Evolutionary conservation across 2,329 filamentous ascomycete species (phyloP), one percentile per base, ranked within the genome.

Genomic region (Saccharata proteae): DNA sequence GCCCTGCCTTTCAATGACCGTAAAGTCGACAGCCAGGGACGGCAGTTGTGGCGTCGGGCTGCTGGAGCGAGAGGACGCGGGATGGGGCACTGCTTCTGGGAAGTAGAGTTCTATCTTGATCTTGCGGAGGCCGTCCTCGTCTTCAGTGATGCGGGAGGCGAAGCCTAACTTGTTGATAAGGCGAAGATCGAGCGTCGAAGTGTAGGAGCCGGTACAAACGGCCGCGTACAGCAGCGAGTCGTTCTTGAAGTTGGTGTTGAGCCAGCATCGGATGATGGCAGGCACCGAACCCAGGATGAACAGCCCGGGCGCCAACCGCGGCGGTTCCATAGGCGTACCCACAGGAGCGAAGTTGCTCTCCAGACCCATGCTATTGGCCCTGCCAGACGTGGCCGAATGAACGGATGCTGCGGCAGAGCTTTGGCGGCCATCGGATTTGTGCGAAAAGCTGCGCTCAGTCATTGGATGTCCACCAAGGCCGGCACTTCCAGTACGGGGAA

Each of bases 251-350:
- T 83, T 78, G 20, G 77, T 80, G 16, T 82, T 88, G 44, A 96
- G 66, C 86, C 90, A 96, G 61, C 90, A 98, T 38, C 90, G 79
- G 35, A 96, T 82, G 42, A 98, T 93, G 17, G 85, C 83, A 5
- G 90, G 90, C 5, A 93, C 85, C 5, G 86, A 80, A 9, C 88
- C 85, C 11, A 94, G 65, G 31, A 93, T 71, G 51, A 85, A 84
- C 36, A 94, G 67, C 6, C 84, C 83, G 20, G 85, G 83, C 12
- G 86, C 82, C 24, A 88, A 80, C 24, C 72, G 74, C 16, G 78
- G 77, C 16, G 77, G 73, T 33, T 82, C 76, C 30, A 80, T 56
- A 2, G 33, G 29, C 3, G 28, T 26, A 21, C 29, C 33, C 12
- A 30, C 29, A 8, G 82, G 76, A 18, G 80, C 82, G 36, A 76